These are phyloP conservation scores for Niebla homalea DNA, from an alignment of 495 filamentous ascomycete species.

Conservation along the genomic window DNA sequence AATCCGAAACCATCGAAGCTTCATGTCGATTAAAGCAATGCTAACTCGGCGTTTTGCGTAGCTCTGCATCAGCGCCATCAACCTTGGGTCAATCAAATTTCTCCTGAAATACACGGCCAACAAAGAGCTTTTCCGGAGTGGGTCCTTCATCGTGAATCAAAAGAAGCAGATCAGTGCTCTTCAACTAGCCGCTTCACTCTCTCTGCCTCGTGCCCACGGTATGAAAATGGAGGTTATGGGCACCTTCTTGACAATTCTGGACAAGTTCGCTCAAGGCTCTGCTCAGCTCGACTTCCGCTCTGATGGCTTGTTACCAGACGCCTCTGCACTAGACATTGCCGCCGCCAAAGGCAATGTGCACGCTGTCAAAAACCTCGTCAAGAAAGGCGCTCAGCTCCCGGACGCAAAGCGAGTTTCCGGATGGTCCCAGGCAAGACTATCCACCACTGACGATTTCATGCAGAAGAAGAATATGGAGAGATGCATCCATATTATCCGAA, in stretches of 20 bases:
- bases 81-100: slow-evolving; percentile 18
- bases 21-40: no score
- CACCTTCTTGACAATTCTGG: slow-evolving; percentile 12
- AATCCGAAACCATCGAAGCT: no score
- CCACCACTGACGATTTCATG: slow-evolving; percentile 8
- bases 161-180: slow-evolving; percentile 16
- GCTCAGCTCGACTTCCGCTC: slow-evolving; percentile 15
- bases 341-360: slow-evolving; percentile 15
- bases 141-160: slow-evolving; percentile 15
- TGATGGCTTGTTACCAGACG: slow-evolving; percentile 13
- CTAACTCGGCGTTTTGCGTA: no score
- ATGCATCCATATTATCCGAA: slow-evolving; percentile 18
- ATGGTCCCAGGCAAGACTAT: background rate
- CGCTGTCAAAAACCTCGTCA: slow-evolving; percentile 16
- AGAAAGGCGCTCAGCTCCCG: slow-evolving; percentile 13
- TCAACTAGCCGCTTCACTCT: slow-evolving; percentile 12
- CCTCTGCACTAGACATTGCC: slow-evolving; percentile 17
- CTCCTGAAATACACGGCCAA: slow-evolving; percentile 15
- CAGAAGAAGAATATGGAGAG: slow-evolving; percentile 14
- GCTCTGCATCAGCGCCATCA: slow-evolving; percentile 16
- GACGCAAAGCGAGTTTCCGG: slow-evolving; percentile 3
- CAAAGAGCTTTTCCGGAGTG: slow-evolving; percentile 4
- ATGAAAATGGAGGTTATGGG: slow-evolving; percentile 19
- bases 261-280: slow-evolving; percentile 5
- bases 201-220: slow-evolving; percentile 11